Percentiles rank a stretch among this genome's conserved stretches.
Evolutionary conservation across 1,139 yeast genomes (phyloP).

Genomic region (Suhomyces yuchorum): DNA sequence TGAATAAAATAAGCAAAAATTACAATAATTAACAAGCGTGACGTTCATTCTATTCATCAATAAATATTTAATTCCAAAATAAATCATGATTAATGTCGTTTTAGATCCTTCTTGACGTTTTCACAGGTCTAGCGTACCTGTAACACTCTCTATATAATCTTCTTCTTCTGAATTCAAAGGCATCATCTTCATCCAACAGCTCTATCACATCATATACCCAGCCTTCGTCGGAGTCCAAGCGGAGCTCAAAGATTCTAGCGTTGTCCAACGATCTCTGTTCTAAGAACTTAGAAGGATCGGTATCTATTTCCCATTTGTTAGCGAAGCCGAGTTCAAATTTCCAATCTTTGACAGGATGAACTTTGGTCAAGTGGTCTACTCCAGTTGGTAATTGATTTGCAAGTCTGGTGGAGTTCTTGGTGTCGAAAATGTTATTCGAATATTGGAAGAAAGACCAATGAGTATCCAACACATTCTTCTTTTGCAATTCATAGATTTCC

Average conservation of each 20-base stretch:
- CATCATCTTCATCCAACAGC: conserved; percentile 20
- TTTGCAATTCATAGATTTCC: conserved; percentile 76
- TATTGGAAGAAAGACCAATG: conserved; percentile 52
- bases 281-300: conserved; percentile 55
- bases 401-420: conserved; percentile 49
- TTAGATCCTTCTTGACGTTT: conserved; percentile 12
- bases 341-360: conserved; percentile 77
- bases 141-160: conserved; percentile 53
- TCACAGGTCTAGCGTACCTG: conserved; percentile 34
- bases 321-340: conserved; percentile 57
- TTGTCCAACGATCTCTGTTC: conserved; percentile 40
- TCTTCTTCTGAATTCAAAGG: conserved; percentile 54
- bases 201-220: conserved; percentile 43
- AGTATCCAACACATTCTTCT: conserved; percentile 60
- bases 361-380: conserved; percentile 53
- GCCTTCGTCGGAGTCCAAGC: conserved; percentile 43
- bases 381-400: conserved; percentile 70
- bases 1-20: conserved; percentile 16
- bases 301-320: conserved; percentile 69
- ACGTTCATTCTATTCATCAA: conserved; percentile 1
- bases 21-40: background rate
- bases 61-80: background rate
- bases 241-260: conserved; percentile 12
- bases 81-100: background rate
- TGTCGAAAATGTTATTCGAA: conserved; percentile 51